Base-by-base conservation (phyloP, 192 early-diverging fungal species). In the Coemansia sp. region DNA sequence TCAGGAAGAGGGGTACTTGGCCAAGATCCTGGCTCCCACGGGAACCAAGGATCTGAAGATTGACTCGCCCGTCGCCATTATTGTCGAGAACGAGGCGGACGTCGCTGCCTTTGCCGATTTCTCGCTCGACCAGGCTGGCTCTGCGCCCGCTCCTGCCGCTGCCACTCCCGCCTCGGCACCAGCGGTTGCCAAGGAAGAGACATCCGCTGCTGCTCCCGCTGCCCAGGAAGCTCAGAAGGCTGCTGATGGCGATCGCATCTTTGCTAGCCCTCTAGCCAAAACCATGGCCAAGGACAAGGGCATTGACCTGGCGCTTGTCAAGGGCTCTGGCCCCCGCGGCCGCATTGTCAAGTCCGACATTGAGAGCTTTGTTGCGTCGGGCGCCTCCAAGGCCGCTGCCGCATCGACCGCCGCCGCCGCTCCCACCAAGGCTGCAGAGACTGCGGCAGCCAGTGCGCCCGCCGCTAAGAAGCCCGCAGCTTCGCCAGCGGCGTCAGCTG, bases 291-390 rank as follows among this genome's bases (percentile, higher is more conserved):
- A 87, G 58, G 91, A 96, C 69, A 90, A 91, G 81, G 87, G 85
- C 64, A 86, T 98, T 66, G 79, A 88, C 65, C 86, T 99, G 59
- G 79, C 83, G 51, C 79, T 87, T 41, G 79, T 99, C 64, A 81
- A 83, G 60, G 97, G 95, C 57, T 87, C 94, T 64, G 97, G 96
- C 27, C 96, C 96, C 41, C 73, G 87, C 49, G 95, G 95, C 62
- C 89, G 96, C 62, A 92, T 99, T 64, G 74, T 94, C 49, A 97
- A 98, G 88, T 86, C 88, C 42, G 97, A 99, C 76, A 89, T 99
- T 38, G 87, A 94, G 65, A 84, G 71, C 64, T 93, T 67, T 47
- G 43, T 72, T 35, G 70, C 47, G 3, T 63, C 73, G 25, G 75
- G 70, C 63, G 59, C 68, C 60, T 7, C 56, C 40, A 59, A 66